Evolutionary conservation across 2,329 filamentous ascomycete genomes (phyloP).

Genomic region (Saccharata proteae): DNA sequence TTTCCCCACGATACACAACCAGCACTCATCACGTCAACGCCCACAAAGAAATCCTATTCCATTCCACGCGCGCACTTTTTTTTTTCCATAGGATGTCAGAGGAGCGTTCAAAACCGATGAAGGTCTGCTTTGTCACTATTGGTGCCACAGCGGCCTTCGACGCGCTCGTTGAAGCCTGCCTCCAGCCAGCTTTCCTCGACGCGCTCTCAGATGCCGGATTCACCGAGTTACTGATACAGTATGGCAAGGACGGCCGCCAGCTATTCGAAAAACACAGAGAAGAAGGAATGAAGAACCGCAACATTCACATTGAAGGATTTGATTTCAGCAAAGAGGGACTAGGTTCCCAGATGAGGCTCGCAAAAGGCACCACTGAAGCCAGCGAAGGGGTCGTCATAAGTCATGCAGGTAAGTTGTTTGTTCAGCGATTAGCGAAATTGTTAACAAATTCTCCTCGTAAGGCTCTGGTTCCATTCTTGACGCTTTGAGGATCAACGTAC

Average conservation of each 20-base stretch:
- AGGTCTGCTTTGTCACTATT: slow-evolving; percentile 72
- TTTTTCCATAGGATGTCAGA: no score
- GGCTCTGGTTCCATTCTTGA: slow-evolving; percentile 85
- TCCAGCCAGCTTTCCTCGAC: slow-evolving; percentile 50
- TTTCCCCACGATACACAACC: neutral
- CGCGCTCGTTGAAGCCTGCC: slow-evolving; percentile 53
- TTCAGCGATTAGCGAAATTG: slow-evolving; percentile 10
- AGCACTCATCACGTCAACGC: neutral
- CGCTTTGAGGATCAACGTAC: slow-evolving; percentile 58
- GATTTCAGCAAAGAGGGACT: slow-evolving; percentile 53
- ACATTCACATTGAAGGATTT: slow-evolving; percentile 44
- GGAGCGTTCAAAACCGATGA: slow-evolving; percentile 15
- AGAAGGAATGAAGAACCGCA: slow-evolving; percentile 4
- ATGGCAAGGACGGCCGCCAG: slow-evolving; percentile 53
- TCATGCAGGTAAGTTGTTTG: slow-evolving; percentile 80
- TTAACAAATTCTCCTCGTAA: slow-evolving; percentile 30
- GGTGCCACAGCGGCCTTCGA: slow-evolving; percentile 83
- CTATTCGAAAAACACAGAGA: slow-evolving; percentile 44
- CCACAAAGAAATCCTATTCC: neutral
- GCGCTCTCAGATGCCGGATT: slow-evolving; percentile 49
- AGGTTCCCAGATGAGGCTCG: slow-evolving; percentile 43
- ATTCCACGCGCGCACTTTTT: no score
- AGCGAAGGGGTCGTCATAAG: slow-evolving; percentile 65
- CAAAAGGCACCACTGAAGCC: slow-evolving; percentile 30
- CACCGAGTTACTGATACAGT: slow-evolving; percentile 66